A percentile compares a stretch with the other conserved stretches of the same genome.
These are phyloP conservation scores for Cafeteria roenbergensis DNA, from an alignment of 108 stramenopile species.

Conservation along the genomic window DNA sequence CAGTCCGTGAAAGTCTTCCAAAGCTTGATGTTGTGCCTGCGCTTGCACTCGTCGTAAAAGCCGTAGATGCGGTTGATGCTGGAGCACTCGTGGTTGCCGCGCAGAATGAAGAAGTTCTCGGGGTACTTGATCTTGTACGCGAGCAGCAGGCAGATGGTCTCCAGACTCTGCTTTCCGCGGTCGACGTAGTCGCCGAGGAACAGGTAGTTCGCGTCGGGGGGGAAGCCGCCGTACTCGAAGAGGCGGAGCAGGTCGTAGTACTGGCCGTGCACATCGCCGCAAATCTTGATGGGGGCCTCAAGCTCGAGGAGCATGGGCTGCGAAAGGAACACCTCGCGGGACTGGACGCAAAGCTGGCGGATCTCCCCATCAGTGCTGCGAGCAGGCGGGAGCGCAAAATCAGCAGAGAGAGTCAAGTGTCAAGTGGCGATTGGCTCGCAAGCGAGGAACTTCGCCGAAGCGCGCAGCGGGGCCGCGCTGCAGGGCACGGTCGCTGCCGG, in stretches of 20 bases:
- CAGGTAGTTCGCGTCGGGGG: constrained; percentile 63
- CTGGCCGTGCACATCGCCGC: constrained; percentile 80
- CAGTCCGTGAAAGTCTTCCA: constrained; percentile 99
- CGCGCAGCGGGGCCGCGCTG: constrained; percentile 38
- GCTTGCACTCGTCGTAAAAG: constrained; percentile 98
- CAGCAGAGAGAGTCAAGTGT: neutral
- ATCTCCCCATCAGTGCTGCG: constrained; percentile 76
- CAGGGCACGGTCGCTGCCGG: no score
- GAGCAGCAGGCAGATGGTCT: constrained; percentile 84
- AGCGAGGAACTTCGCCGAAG: neutral
- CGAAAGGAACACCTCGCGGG: constrained; percentile 73
- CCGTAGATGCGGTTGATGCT: constrained; percentile 98
- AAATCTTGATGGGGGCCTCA: constrained; percentile 88
- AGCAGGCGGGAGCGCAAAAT: constrained; percentile 34
- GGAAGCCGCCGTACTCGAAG: constrained; percentile 93
- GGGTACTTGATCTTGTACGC: constrained; percentile 99
- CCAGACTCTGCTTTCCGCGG: constrained; percentile 45
- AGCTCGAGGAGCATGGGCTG: constrained; percentile 93
- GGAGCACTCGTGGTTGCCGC: constrained; percentile 99
- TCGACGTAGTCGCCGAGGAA: constrained; percentile 47
- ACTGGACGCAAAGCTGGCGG: constrained; percentile 74
- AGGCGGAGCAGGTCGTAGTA: constrained; percentile 89
- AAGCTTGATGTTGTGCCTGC: constrained; percentile 93
- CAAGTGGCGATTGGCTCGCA: neutral
- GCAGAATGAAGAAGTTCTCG: constrained; percentile 93